These are phyloP conservation scores for Schwanniomyces vanrijiae DNA, from an alignment of 805 yeast species.

Conservation along the genomic window DNA sequence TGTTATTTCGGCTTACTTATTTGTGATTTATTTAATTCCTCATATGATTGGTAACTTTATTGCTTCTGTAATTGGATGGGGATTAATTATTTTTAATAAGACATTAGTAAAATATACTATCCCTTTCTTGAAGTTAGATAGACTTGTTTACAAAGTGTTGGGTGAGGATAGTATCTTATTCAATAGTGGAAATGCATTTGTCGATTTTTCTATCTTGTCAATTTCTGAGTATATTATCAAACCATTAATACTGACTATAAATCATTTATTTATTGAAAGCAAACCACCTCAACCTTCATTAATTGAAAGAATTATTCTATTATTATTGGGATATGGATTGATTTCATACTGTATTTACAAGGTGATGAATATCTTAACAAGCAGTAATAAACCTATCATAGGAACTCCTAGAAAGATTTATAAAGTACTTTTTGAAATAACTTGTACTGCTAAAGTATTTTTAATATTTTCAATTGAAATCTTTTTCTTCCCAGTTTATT, in stretches of 20 bases:
- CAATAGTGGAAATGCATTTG: constrained; percentile 11
- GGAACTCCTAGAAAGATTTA: constrained; percentile 54
- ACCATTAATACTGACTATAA: constrained; percentile 18
- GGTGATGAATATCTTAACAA: constrained; percentile 28
- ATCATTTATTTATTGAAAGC: constrained; percentile 16
- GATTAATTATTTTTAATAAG: constrained; percentile 1
- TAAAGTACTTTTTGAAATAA: constrained; percentile 51
- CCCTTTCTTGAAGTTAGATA: background rate
- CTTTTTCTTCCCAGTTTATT: constrained; percentile 79
- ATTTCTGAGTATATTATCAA: constrained; percentile 12
- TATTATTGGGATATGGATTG: constrained; percentile 33
- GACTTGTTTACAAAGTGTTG: background rate
- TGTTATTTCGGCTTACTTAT: constrained; percentile 35
- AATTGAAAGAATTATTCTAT: constrained; percentile 36
- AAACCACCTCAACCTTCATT: constrained; percentile 27
- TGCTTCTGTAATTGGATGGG: constrained; percentile 13
- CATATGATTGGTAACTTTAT: constrained; percentile 41
- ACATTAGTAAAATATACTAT: background rate
- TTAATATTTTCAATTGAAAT: constrained; percentile 75
- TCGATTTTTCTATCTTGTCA: constrained; percentile 11
- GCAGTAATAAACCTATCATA: constrained; percentile 43
- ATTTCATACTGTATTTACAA: constrained; percentile 22
- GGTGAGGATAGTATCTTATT: background rate
- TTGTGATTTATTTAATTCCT: constrained; percentile 48
- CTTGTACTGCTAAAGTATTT: constrained; percentile 72